These are phyloP conservation scores for Kwoniella heveanensis DNA, from an alignment of 768 basidiomycete genomes.

Conservation along the genomic window DNA sequence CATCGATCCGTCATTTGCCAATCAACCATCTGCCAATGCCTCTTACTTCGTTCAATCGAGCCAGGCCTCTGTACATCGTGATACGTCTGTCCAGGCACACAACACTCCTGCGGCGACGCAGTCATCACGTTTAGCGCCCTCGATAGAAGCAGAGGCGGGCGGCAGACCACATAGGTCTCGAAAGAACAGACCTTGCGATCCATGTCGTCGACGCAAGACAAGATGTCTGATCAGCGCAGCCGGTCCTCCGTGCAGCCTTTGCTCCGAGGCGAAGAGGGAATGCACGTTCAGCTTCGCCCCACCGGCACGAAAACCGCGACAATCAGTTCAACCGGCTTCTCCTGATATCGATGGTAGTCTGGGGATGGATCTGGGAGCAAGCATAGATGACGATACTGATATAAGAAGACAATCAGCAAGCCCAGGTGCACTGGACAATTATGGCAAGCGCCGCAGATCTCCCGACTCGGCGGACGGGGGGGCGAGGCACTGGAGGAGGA, in stretches of 20 bases:
- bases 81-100: too few species aligned
- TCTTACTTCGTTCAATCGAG: not conserved
- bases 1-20: too few species aligned
- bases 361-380: not conserved
- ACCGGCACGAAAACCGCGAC: slow-evolving; percentile 17
- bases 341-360: not conserved
- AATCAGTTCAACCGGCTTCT: not conserved
- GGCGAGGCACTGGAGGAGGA: slow-evolving; percentile 1
- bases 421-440: slow-evolving; percentile 5
- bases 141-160: too few species aligned
- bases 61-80: too few species aligned
- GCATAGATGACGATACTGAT: not conserved
- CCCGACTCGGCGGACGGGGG: not conserved
- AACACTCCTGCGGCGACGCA: too few species aligned
- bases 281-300: slow-evolving; percentile 30
- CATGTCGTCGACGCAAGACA: slow-evolving; percentile 27
- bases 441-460: slow-evolving; percentile 11
- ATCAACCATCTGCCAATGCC: too few species aligned
- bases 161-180: slow-evolving; percentile 20
- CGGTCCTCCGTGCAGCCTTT: slow-evolving; percentile 30
- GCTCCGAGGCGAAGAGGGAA: slow-evolving; percentile 16
- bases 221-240: slow-evolving; percentile 21
- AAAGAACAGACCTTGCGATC: slow-evolving; percentile 35
- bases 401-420: not conserved
- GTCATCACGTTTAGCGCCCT: too few species aligned